These are phyloP conservation scores for Vaccinium myrtillus DNA, from an alignment of 148 eudicot genomes.

Conservation along the genomic window DNA sequence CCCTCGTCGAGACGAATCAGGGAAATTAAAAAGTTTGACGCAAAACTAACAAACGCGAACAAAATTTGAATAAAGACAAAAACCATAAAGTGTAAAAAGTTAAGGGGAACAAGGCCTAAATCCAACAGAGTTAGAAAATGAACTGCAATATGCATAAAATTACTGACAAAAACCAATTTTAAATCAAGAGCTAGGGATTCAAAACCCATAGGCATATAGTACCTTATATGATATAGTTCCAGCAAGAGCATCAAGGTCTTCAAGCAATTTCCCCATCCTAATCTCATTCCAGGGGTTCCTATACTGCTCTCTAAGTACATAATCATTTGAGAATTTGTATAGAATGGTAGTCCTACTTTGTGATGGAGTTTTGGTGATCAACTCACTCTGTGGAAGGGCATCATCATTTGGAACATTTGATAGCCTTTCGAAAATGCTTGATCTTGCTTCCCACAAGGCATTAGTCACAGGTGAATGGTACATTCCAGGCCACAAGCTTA, in stretches of 20 bases:
- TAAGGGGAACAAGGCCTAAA: too few relatives aligned
- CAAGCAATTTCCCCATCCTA: constrained; percentile 84
- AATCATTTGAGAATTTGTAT: constrained; percentile 65
- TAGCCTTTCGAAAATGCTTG: constrained; percentile 48
- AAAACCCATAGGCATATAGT: neutral
- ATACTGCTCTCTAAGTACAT: constrained; percentile 77
- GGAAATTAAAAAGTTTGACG: too few relatives aligned
- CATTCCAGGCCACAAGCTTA: constrained; percentile 87
- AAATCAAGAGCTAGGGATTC: neutral
- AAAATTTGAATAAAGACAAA: too few relatives aligned
- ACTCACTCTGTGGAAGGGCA: constrained; percentile 28
- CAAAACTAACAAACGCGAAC: too few relatives aligned
- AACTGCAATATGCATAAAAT: neutral
- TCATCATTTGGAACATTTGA: constrained; percentile 21
- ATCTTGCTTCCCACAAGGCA: constrained; percentile 90
- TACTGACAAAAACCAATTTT: neutral
- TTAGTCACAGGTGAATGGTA: constrained; percentile 92
- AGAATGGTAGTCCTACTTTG: constrained; percentile 65
- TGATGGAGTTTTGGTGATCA: constrained; percentile 54
- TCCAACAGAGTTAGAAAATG: neutral
- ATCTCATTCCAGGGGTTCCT: constrained; percentile 88
- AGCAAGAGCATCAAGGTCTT: constrained; percentile 96
- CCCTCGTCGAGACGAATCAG: too few relatives aligned
- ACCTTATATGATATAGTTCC: constrained; percentile 92
- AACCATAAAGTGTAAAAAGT: too few relatives aligned